Conservation (phyloP, 1,284 basidiomycete species). For the Athelia psychrophila region DNA sequence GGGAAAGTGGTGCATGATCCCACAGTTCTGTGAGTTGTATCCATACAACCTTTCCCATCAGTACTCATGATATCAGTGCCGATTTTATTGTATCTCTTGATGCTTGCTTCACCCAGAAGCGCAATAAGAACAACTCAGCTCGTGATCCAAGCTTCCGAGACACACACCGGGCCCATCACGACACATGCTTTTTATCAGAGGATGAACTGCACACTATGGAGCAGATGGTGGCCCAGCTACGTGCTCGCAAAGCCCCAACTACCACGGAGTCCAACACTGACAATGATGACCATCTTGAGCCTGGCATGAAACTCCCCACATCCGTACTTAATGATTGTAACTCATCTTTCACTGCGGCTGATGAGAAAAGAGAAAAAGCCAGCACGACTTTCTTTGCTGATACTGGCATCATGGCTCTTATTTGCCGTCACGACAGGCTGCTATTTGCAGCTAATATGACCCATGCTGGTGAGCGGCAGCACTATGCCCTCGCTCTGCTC, state of each 20-base stretch:
- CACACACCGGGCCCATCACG: conserved; percentile 3
- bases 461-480: conserved; percentile 18
- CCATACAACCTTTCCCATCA: not conserved
- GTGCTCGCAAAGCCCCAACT: not conserved
- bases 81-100: conserved; percentile 9
- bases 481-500: conserved; percentile 17
- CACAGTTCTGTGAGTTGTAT: not conserved
- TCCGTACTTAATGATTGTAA: conserved; percentile 14
- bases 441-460: conserved; percentile 19
- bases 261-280: not conserved
- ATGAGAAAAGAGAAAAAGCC: conserved; percentile 15
- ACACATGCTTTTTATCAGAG: conserved; percentile 8
- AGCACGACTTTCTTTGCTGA: conserved; percentile 14
- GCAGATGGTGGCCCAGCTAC: not conserved
- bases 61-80: not conserved
- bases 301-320: conserved; percentile 5
- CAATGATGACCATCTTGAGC: not conserved
- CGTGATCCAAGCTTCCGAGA: not conserved
- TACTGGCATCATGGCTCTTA: conserved; percentile 19
- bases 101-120: conserved; percentile 13
- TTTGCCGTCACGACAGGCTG: conserved; percentile 21
- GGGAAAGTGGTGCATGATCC: conserved; percentile 1
- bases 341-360: conserved; percentile 16
- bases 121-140: not conserved
- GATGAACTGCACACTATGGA: conserved; percentile 4